Percentiles rank a stretch among this genome's conserved stretches.
phyloP scores from a whole-genome alignment of 371 early-diverging fungal species.

The Lichtheimia corymbifera region DNA sequence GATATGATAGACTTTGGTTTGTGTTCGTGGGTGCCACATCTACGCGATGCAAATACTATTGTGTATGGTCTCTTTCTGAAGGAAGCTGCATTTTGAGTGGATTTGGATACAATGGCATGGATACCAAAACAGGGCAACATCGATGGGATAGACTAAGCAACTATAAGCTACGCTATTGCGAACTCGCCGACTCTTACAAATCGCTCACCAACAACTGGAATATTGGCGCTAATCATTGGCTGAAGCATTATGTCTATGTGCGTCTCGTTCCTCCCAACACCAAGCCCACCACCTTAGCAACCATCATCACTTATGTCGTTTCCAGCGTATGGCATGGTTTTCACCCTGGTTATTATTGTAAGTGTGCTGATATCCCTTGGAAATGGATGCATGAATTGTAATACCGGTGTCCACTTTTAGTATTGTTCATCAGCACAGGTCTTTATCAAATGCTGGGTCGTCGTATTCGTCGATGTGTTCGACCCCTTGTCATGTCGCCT shows the following conservation, averaged over 20 bases:
- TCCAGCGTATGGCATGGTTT: slow-evolving; percentile 97
- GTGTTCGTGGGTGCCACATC: slow-evolving; percentile 66
- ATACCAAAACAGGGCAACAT: slow-evolving; percentile 43
- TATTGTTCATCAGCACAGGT: slow-evolving; percentile 28
- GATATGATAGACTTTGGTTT: slow-evolving; percentile 36
- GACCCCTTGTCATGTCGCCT: slow-evolving; percentile 63
- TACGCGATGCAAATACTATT: slow-evolving; percentile 82
- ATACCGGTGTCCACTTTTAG: neutral
- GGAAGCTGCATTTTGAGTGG: slow-evolving; percentile 84
- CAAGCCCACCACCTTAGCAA: slow-evolving; percentile 54
- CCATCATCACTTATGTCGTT: slow-evolving; percentile 73
- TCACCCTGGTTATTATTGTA: slow-evolving; percentile 84
- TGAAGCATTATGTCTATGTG: slow-evolving; percentile 81
- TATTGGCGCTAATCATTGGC: slow-evolving; percentile 85
- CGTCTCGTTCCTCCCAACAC: slow-evolving; percentile 51
- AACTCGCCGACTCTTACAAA: slow-evolving; percentile 74
- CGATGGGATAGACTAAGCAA: slow-evolving; percentile 68
- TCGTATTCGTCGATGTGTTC: slow-evolving; percentile 64
- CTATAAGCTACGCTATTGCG: slow-evolving; percentile 69
- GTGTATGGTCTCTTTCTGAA: slow-evolving; percentile 86
- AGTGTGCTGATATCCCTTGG: slow-evolving; percentile 37
- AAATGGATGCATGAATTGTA: neutral
- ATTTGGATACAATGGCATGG: slow-evolving; percentile 80
- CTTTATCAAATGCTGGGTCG: slow-evolving; percentile 28
- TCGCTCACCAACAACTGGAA: slow-evolving; percentile 83